Conservation (phyloP, 1,284 basidiomycete species). For the Schizophyllum commune region DNA sequence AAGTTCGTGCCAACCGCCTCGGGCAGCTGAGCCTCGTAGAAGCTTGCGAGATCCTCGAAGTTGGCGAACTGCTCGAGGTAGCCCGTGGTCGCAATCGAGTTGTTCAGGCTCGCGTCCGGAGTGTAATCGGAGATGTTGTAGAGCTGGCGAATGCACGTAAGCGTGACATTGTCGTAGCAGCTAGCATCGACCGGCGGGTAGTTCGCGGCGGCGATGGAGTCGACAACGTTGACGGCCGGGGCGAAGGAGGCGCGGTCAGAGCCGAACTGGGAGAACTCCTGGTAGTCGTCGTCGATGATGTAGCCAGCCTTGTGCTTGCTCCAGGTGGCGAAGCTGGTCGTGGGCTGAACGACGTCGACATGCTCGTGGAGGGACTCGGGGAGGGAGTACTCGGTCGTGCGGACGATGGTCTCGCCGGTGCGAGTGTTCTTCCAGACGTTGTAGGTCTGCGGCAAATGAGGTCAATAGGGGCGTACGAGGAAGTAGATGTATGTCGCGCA, state of each 20-base stretch:
- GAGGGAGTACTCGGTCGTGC: conserved; percentile 65
- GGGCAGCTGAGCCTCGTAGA: conserved; percentile 40
- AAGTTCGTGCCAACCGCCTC: conserved; percentile 37
- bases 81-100: conserved; percentile 45
- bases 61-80: conserved; percentile 56
- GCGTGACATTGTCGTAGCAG: conserved; percentile 43
- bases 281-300: conserved; percentile 6
- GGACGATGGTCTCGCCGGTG: conserved; percentile 46
- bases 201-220: conserved; percentile 13
- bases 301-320: conserved; percentile 36
- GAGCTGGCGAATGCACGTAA: conserved; percentile 41
- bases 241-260: conserved; percentile 10
- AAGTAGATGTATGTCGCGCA: conserved; percentile 16
- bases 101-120: conserved; percentile 28
- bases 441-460: conserved; percentile 40
- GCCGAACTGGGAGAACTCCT: not conserved
- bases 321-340: conserved; percentile 59
- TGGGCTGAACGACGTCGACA: conserved; percentile 67
- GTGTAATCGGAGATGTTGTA: conserved; percentile 42
- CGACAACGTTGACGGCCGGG: conserved; percentile 10
- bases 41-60: conserved; percentile 41
- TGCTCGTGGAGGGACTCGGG: conserved; percentile 54
- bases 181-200: conserved; percentile 37
- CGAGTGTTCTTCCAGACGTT: conserved; percentile 49
- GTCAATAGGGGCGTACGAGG: not conserved